phyloP scores from a whole-genome alignment of 768 basidiomycete genomes.

The Calvatia gigantea region DNA sequence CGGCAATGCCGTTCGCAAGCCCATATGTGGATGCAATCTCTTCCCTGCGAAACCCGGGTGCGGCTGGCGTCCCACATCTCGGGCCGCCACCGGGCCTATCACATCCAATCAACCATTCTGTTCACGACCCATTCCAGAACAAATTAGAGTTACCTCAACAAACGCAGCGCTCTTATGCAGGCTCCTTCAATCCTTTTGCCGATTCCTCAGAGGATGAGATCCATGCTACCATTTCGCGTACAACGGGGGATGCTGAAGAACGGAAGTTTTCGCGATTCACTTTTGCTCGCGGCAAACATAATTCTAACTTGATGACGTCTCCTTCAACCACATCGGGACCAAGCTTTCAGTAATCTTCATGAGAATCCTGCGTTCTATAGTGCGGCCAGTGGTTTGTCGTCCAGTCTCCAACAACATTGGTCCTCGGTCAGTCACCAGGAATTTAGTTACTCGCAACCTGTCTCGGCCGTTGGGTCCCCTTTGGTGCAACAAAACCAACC shows the following conservation, averaged over 20 bases:
- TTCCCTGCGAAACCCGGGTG: conserved; percentile 40
- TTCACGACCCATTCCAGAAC: conserved; percentile 44
- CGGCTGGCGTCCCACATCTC: conserved; percentile 26
- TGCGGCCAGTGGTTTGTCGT: background rate
- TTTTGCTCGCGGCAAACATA: conserved; percentile 71
- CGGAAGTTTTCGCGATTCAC: conserved; percentile 78
- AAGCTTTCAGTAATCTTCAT: conserved; percentile 40
- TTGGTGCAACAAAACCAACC: conserved; percentile 43
- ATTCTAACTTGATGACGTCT: conserved; percentile 61
- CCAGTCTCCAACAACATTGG: conserved; percentile 35
- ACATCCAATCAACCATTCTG: conserved; percentile 45
- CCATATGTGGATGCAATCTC: conserved; percentile 72
- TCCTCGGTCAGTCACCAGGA: conserved; percentile 35
- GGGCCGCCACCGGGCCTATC: conserved; percentile 49
- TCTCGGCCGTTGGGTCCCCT: conserved; percentile 36
- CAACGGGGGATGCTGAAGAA: conserved; percentile 52
- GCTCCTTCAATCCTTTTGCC: conserved; percentile 80
- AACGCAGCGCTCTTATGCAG: conserved; percentile 54
- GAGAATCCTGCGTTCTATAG: conserved; percentile 42
- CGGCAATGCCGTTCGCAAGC: conserved; percentile 57
- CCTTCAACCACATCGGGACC: conserved; percentile 46
- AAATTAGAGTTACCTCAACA: conserved; percentile 19
- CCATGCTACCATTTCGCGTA: conserved; percentile 22
- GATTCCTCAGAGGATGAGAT: conserved; percentile 50
- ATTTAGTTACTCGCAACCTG: conserved; percentile 37